Base-by-base conservation (phyloP, 805 yeast species). In the Pichia manshurica region DNA sequence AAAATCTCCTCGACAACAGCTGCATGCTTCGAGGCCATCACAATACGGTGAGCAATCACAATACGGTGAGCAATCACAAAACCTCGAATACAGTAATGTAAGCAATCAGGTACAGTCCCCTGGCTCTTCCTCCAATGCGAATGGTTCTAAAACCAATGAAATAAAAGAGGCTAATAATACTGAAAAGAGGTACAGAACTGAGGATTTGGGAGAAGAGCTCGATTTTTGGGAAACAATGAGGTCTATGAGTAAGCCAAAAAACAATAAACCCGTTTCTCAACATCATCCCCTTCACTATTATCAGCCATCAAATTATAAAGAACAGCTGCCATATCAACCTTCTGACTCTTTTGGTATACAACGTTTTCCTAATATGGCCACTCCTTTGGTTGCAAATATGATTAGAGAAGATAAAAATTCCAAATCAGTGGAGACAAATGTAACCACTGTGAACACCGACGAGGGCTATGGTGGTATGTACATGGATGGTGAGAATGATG, bases 221-320 rank as follows among this genome's bases (percentile, higher is more conserved):
- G 88, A 82, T 59, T 83, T 82, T 58, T 82, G 87, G 84, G 89
- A 82, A 52, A 77, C 80, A 2, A 72, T 83, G 75, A 70, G 83
- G 42, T 71, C 79, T 16, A 58, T 82, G 20, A 77, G 82, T 1
- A 75, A 74, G 39, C 62, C 67, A 5, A 68, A 62, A 31, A 52
- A 38, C 16, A 48, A 46, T 16, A 59, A 56, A 42, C 81, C 81
- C 0, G 80, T 74, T 2, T 74, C 80, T 1, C 77, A 72, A 47
- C 81, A 77, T 51, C 81, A 76, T 54, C 81, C 81, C 0, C 59
- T 74, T 39, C 80, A 77, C 51, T 66, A 67, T 47, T 53, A 61
- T 44, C 61, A 59, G 31, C 59, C 66, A 21, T 54, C 63, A 16
- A 51, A 48, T 9, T 48, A 53, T 40, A 54, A 54, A 25, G 45